Evolutionary conservation across 306 rosid genomes (phyloP).

Genomic region (Cucurbita maxima): DNA sequence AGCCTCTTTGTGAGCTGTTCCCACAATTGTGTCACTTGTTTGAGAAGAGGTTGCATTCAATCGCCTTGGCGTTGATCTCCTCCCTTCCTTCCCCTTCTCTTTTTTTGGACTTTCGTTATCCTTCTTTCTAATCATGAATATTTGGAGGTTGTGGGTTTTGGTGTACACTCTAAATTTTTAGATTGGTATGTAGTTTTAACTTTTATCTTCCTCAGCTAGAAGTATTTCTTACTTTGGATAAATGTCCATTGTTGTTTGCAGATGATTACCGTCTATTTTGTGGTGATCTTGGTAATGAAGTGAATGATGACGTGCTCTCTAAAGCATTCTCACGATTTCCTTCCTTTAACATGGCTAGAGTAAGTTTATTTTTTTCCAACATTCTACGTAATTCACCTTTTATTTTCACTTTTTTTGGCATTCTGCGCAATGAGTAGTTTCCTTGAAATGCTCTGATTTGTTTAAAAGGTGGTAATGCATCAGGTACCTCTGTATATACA

Average conservation of each 20-base stretch:
- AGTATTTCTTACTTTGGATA: background rate
- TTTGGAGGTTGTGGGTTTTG: background rate
- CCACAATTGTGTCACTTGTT: background rate
- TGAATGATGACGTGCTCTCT: slow-evolving; percentile 89
- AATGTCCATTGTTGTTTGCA: slow-evolving; percentile 17
- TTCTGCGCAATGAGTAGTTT: slow-evolving; percentile 42
- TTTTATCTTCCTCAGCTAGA: background rate
- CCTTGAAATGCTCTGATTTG: slow-evolving; percentile 40
- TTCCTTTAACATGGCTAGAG: slow-evolving; percentile 83
- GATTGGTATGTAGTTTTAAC: background rate
- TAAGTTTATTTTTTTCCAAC: slow-evolving; percentile 22
- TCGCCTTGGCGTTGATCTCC: background rate
- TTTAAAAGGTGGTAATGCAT: slow-evolving; percentile 41
- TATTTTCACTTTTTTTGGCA: slow-evolving; percentile 17
- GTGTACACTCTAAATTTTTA: background rate
- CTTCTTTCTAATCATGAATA: background rate
- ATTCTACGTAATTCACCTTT: background rate
- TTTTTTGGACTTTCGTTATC: background rate
- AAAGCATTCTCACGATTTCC: slow-evolving; percentile 90
- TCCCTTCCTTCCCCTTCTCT: no score
- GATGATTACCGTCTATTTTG: slow-evolving; percentile 88
- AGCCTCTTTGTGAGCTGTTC: background rate
- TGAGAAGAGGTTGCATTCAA: background rate
- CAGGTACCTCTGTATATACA: background rate
- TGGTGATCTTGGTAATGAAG: slow-evolving; percentile 98